Conservation (phyloP, 352 stramenopile genomes). For the Stramenopiles sp. region DNA sequence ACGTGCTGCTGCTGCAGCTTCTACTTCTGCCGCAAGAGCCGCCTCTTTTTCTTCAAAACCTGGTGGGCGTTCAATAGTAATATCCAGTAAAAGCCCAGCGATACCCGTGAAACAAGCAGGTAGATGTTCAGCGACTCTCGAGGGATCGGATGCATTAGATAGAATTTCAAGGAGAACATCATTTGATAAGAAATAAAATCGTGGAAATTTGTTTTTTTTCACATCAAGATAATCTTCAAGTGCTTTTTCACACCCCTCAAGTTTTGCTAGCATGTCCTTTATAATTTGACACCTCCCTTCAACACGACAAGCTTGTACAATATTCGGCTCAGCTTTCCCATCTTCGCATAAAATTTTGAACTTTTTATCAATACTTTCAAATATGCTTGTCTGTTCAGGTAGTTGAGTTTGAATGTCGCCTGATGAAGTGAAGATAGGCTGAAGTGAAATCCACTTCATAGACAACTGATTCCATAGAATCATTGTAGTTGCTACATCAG, state of each 20-base stretch:
- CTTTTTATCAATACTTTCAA: constrained; percentile 89
- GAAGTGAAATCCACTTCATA: constrained; percentile 90
- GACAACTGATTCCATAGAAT: constrained; percentile 98
- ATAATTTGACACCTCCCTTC: constrained; percentile 39
- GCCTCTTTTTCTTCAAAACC: no score
- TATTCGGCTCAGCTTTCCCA: constrained; percentile 73
- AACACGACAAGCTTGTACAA: constrained; percentile 48
- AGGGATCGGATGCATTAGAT: constrained; percentile 61
- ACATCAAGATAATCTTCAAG: constrained; percentile 96
- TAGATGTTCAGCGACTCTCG: constrained; percentile 85
- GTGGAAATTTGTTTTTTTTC: constrained; percentile 47
- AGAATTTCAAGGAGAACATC: constrained; percentile 99
- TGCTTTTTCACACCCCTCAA: constrained; percentile 90
- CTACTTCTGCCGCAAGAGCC: constrained; percentile 44
- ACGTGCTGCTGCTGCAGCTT: no score
- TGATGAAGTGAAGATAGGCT: constrained; percentile 68
- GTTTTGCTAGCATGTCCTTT: constrained; percentile 69
- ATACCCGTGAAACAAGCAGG: constrained; percentile 82
- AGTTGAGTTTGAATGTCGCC: constrained; percentile 95
- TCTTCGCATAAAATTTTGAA: constrained; percentile 91
- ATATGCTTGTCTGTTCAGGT: constrained; percentile 81
- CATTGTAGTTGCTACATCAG: constrained; percentile 70
- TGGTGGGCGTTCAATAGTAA: constrained; percentile 68
- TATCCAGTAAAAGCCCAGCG: constrained; percentile 30
- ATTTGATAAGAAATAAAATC: constrained; percentile 99